These are phyloP conservation scores for Termitomyces sp. DNA, from an alignment of 1,284 basidiomycete genomes.

Conservation along the genomic window DNA sequence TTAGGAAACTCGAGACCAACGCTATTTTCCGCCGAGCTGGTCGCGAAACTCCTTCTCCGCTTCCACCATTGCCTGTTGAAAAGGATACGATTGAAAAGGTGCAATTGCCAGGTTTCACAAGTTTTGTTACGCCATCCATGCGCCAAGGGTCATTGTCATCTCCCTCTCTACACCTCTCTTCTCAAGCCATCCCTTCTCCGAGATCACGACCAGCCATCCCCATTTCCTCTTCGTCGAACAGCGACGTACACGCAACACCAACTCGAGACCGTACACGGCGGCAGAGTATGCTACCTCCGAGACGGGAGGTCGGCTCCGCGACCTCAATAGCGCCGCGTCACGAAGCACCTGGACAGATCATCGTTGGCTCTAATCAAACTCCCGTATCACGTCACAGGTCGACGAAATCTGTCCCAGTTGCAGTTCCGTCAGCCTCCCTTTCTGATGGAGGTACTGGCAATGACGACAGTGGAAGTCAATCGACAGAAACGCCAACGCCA, in stretches of 20 bases:
- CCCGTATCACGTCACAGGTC: constrained; percentile 30
- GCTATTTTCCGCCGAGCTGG: constrained; percentile 49
- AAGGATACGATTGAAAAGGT: constrained; percentile 31
- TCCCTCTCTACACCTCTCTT: constrained; percentile 57
- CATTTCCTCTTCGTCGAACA: constrained; percentile 40
- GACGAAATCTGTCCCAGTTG: constrained; percentile 33
- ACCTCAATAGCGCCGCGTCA: constrained; percentile 20
- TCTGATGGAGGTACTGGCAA: background rate
- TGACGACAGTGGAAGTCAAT: constrained; percentile 9
- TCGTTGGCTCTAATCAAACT: constrained; percentile 14
- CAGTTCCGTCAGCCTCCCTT: constrained; percentile 29
- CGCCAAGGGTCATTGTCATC: constrained; percentile 68
- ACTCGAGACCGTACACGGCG: constrained; percentile 37
- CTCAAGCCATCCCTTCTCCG: constrained; percentile 47
- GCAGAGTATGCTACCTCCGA: constrained; percentile 35
- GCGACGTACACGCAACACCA: constrained; percentile 38
- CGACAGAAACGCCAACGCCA: constrained; percentile 8
- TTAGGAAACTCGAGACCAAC: constrained; percentile 39
- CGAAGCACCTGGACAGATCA: constrained; percentile 15
- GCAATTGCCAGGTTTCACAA: constrained; percentile 49
- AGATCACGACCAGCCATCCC: constrained; percentile 47
- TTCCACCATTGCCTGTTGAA: constrained; percentile 14
- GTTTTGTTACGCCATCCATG: constrained; percentile 59
- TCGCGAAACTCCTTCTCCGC: constrained; percentile 42
- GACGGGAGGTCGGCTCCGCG: constrained; percentile 24